Conservation (phyloP, 2,329 filamentous ascomycete species). For the Apiospora hydei region DNA sequence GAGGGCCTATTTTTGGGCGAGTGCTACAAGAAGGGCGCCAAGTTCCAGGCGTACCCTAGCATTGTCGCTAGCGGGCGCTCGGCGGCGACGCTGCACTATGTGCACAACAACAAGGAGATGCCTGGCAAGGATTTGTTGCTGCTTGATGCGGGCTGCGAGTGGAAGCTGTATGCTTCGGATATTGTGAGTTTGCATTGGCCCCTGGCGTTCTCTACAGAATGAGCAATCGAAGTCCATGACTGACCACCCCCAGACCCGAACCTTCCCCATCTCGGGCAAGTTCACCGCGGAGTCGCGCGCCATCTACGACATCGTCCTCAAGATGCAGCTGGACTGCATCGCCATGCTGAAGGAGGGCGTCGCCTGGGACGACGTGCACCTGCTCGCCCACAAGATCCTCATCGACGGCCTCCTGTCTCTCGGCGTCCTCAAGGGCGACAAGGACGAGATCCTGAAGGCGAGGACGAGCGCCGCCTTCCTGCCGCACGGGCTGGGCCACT, state of each 20-base stretch:
- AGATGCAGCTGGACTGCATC: conserved; percentile 86
- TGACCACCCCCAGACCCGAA: conserved; percentile 69
- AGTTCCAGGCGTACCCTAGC: conserved; percentile 85
- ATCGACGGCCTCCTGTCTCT: conserved; percentile 80
- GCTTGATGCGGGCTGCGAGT: conserved; percentile 84
- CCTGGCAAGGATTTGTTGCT: conserved; percentile 77
- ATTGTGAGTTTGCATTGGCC: conserved; percentile 54
- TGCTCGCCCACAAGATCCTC: conserved; percentile 80
- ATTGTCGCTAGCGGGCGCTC: conserved; percentile 84
- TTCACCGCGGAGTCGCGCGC: conserved; percentile 74
- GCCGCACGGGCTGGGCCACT: conserved; percentile 89
- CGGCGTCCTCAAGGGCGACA: conserved; percentile 74
- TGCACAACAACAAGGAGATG: conserved; percentile 76
- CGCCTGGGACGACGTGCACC: conserved; percentile 82
- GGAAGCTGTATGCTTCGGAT: conserved; percentile 74
- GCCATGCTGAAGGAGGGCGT: conserved; percentile 75
- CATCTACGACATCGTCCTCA: conserved; percentile 83
- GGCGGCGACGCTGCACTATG: conserved; percentile 88
- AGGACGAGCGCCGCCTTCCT: conserved; percentile 91
- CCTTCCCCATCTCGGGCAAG: conserved; percentile 80
- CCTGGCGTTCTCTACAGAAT: no score
- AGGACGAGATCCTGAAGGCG: conserved; percentile 76
- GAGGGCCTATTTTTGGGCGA: conserved; percentile 80
- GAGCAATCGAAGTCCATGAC: background rate
- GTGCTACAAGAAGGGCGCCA: conserved; percentile 77